Evolutionary conservation across 1,139 yeast species (phyloP).

Genomic region (Scheffersomyces titani): DNA sequence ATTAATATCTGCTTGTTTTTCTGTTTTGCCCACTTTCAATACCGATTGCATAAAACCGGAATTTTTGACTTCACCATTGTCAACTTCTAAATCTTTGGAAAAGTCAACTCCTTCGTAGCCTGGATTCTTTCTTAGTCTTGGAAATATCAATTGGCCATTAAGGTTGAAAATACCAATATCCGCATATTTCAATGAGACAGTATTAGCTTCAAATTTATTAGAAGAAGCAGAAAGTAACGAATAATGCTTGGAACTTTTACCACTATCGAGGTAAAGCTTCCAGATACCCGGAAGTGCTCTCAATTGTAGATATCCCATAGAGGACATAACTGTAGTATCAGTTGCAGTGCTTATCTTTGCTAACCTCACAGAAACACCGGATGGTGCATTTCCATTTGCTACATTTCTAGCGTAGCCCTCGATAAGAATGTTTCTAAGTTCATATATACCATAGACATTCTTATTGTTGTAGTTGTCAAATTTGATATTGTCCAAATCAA

Average conservation of each 20-base stretch:
- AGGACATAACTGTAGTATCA: slow-evolving; percentile 72
- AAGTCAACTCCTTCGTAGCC: slow-evolving; percentile 33
- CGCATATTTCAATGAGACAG: slow-evolving; percentile 14
- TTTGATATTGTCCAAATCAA: slow-evolving; percentile 65
- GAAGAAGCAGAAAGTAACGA: slow-evolving; percentile 39
- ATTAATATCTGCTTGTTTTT: slow-evolving; percentile 60
- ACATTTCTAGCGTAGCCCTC: slow-evolving; percentile 71
- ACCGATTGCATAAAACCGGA: not conserved
- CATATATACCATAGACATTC: slow-evolving; percentile 17
- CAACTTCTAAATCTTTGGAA: not conserved
- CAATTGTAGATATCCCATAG: slow-evolving; percentile 75
- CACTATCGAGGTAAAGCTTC: slow-evolving; percentile 47
- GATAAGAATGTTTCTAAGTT: slow-evolving; percentile 52
- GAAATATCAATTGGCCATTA: slow-evolving; percentile 41
- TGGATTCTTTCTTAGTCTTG: slow-evolving; percentile 43
- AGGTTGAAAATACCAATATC: slow-evolving; percentile 36
- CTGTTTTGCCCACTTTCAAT: not conserved
- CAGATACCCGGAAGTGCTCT: slow-evolving; percentile 70
- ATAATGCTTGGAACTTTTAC: slow-evolving; percentile 40
- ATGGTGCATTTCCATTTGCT: slow-evolving; percentile 37
- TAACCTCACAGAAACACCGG: slow-evolving; percentile 54
- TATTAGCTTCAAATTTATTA: slow-evolving; percentile 29
- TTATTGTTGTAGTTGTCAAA: slow-evolving; percentile 29
- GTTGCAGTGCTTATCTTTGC: slow-evolving; percentile 14
- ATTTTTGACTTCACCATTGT: not conserved